phyloP scores from a whole-genome alignment of 1,284 basidiomycete genomes.

The Phellinidium pouzarii region DNA sequence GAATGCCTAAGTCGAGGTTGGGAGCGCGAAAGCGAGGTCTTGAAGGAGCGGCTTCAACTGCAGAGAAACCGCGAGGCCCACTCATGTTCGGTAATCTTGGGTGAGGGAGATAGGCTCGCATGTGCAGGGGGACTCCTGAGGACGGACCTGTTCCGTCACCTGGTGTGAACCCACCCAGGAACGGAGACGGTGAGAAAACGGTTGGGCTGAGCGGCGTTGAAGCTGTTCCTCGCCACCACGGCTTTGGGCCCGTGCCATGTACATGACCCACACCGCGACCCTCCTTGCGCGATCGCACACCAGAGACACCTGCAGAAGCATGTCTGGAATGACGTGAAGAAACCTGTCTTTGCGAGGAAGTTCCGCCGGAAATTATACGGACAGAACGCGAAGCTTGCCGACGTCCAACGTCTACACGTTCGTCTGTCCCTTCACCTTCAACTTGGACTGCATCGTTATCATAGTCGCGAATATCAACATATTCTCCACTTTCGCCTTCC shows the following conservation, averaged over 20 bases:
- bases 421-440: conserved; percentile 11
- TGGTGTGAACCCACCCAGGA: conserved; percentile 1
- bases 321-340: conserved; percentile 7
- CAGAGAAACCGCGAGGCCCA: background rate
- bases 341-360: conserved; percentile 6
- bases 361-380: conserved; percentile 51
- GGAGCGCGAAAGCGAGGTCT: conserved; percentile 59
- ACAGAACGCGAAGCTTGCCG: conserved; percentile 72
- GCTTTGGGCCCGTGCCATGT: conserved; percentile 10
- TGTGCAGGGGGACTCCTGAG: conserved; percentile 28
- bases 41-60: conserved; percentile 15
- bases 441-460: conserved; percentile 3
- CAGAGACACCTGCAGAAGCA: background rate
- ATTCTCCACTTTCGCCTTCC: conserved; percentile 28
- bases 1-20: conserved; percentile 55
- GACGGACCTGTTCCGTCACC: conserved; percentile 21
- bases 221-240: conserved; percentile 15
- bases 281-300: conserved; percentile 13
- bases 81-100: conserved; percentile 6
- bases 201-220: conserved; percentile 16
- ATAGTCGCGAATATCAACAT: conserved; percentile 28
- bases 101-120: conserved; percentile 22
- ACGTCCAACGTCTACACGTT: conserved; percentile 36
- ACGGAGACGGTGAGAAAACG: conserved; percentile 12
- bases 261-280: conserved; percentile 9